A percentile compares a stretch with the other conserved stretches of the same genome.
Evolutionary conservation across 1,139 yeast species (phyloP).

Genomic region (Candida tetrigidarum): DNA sequence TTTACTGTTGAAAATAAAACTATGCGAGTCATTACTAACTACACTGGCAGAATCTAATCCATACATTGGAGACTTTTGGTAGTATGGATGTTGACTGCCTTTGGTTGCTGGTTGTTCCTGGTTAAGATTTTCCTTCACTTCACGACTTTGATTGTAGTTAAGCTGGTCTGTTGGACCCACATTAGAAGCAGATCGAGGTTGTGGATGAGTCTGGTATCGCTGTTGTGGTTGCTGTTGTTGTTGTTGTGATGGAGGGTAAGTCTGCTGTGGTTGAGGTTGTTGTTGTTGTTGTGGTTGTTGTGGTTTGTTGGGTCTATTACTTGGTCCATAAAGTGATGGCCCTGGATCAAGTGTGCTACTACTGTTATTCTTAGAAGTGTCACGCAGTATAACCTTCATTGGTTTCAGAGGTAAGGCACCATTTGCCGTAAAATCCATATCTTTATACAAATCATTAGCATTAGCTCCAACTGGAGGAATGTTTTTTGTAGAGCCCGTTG

Average conservation of each 20-base stretch:
- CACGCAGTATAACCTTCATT: constrained; percentile 37
- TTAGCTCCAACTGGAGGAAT: constrained; percentile 7
- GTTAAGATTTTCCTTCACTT: not conserved
- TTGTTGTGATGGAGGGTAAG: constrained; percentile 1
- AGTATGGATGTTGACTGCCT: constrained; percentile 21
- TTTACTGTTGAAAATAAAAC: constrained; percentile 30
- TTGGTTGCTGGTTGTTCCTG: not conserved
- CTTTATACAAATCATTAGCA: constrained; percentile 29
- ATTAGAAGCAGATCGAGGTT: not conserved
- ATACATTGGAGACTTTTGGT: constrained; percentile 14
- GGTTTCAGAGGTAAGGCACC: constrained; percentile 49
- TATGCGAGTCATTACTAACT: constrained; percentile 31
- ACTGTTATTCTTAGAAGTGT: not conserved
- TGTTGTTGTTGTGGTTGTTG: constrained; percentile 1
- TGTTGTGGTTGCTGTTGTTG: not conserved
- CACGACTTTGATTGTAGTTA: not conserved
- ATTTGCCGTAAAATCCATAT: constrained; percentile 47
- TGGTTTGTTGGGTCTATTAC: not conserved
- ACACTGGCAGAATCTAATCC: constrained; percentile 12
- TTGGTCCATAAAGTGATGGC: constrained; percentile 8
- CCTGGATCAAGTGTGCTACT: constrained; percentile 8
- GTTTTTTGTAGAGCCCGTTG: constrained; percentile 2
- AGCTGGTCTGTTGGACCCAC: not conserved
- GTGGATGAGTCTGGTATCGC: not conserved
- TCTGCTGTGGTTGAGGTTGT: constrained; percentile 1